phyloP scores from a whole-genome alignment of 345 rosid genomes.

The Pistacia atlantica region DNA sequence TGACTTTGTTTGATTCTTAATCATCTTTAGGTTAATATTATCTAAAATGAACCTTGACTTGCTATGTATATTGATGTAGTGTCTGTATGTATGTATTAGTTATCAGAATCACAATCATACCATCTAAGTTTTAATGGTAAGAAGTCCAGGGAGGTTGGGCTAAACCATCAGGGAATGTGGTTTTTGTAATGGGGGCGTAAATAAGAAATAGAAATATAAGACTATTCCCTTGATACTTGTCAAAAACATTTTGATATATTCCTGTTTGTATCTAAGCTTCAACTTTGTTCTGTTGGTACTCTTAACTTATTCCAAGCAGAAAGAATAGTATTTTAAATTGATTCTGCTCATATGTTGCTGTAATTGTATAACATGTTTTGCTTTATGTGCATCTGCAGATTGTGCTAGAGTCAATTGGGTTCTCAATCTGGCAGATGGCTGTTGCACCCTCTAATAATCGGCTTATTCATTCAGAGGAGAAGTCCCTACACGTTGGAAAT shows the following conservation, averaged over 20 bases:
- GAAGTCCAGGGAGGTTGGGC: neutral
- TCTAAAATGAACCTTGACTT: neutral
- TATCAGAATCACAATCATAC: neutral
- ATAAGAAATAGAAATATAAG: neutral
- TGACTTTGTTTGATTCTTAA: neutral
- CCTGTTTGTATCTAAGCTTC: neutral
- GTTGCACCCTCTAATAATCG: slow-evolving; percentile 43
- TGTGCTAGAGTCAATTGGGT: slow-evolving; percentile 73
- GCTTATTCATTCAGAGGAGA: slow-evolving; percentile 27
- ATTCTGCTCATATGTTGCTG: slow-evolving; percentile 4
- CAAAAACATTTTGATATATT: neutral
- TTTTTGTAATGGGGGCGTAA: neutral
- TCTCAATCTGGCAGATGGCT: slow-evolving; percentile 95
- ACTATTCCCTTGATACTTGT: neutral
- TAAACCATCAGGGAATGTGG: neutral
- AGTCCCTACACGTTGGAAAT: slow-evolving; percentile 46
- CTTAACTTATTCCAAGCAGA: neutral
- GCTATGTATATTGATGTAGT: neutral
- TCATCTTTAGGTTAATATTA: too few species aligned
- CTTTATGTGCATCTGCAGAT: slow-evolving; percentile 44
- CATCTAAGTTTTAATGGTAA: neutral
- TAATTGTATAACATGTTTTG: slow-evolving; percentile 4
- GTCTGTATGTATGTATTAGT: neutral
- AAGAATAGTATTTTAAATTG: neutral
- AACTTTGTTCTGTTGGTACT: neutral